Evolutionary conservation across 805 yeast species (phyloP), one percentile per base, ranked within the genome.

Genomic region (Yamadazyma philogaea): DNA sequence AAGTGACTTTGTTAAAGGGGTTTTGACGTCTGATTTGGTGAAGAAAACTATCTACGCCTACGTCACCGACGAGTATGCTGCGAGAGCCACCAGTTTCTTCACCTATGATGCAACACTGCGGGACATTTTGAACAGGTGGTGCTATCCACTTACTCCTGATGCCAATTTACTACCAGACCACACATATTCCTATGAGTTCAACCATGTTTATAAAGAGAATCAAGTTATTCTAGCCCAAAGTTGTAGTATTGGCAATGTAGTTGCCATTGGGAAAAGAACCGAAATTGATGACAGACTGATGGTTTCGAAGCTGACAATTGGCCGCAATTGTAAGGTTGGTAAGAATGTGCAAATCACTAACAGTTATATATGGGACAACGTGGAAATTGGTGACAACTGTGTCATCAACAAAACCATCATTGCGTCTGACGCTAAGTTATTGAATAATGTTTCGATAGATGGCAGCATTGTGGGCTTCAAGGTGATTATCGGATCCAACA

Each of bases 51-150:
- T 93, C 22, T 91, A 91, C 62, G 88, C 96, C 0, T 89, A 87
- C 57, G 79, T 90, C 34, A 77, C 93, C 15, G 80, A 78, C 39
- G 74, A 67, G 48, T 90, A 89, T 57, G 96, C 96, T 21, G 93
- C 96, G 1, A 78, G 99, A 58, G 98, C 88, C n/a, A 95, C 90
- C 57, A 84, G 91, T 59, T 84, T 93, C 83, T 87, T 87, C 57
- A 88, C 98, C 0, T 93, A 90, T 62, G 91, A 85, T 59, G 90
- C 96, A 8, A 81, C 93, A 12, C 79, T 95, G 12, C 93, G 87
- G 62, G 98, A 93, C 60, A 79, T 90, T 31, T 68, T 93, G 41
- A 88, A 89, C 17, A 80, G 98, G 59, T 93, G 96, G 87, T 77
- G 91, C 46, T 91, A 88, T 56, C 99, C 99, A 19, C 69, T 91